Evolutionary conservation across 2,329 filamentous ascomycete genomes (phyloP).

Genomic region (Onygenales sp.): DNA sequence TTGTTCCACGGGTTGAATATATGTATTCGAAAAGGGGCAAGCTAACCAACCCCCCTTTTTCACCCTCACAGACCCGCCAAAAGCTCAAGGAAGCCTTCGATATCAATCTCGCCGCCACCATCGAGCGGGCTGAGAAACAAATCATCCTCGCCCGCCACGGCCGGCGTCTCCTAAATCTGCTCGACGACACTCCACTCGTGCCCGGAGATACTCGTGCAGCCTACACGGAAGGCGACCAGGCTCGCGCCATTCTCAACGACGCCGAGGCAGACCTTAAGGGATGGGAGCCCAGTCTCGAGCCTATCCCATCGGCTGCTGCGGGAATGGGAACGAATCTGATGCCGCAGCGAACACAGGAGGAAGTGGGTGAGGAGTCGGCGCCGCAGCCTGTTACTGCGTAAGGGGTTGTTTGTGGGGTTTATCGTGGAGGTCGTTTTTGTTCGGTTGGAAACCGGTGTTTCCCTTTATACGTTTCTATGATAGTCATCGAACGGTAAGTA

Average conservation of each 20-base stretch:
- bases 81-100: conserved; percentile 95
- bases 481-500: no score
- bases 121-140: conserved; percentile 95
- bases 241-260: conserved; percentile 80
- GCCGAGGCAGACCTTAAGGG: conserved; percentile 78
- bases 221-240: conserved; percentile 58
- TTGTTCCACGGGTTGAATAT: background rate
- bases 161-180: conserved; percentile 68
- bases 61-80: conserved; percentile 61
- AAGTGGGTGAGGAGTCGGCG: conserved; percentile 6
- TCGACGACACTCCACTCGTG: conserved; percentile 83
- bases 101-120: conserved; percentile 76
- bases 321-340: conserved; percentile 35
- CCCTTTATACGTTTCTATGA: no score
- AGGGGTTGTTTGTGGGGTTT: background rate
- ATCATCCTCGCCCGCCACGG: conserved; percentile 88
- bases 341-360: conserved; percentile 14
- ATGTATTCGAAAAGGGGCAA: background rate
- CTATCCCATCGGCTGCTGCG: conserved; percentile 42
- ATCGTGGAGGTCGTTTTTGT: no score
- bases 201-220: conserved; percentile 68
- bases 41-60: background rate
- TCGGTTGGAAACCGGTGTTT: no score
- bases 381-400: conserved; percentile 9
- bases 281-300: conserved; percentile 54